These are phyloP conservation scores for Clitocybe nebularis DNA, from an alignment of 1,284 basidiomycete genomes.

Conservation along the genomic window DNA sequence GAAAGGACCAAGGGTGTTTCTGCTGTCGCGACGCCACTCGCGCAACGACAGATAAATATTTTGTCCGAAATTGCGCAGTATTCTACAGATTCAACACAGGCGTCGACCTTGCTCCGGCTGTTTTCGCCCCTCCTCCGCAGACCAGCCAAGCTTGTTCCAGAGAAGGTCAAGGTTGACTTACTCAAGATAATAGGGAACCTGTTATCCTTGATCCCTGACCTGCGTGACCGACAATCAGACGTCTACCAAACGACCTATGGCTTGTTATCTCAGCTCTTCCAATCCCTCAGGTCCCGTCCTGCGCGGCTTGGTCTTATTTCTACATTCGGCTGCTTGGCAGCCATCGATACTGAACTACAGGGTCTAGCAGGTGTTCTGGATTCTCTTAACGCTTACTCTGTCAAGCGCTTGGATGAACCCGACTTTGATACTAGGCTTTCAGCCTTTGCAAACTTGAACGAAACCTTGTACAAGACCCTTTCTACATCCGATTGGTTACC, in stretches of 20 bases:
- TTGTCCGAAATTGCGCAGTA: conserved; percentile 80
- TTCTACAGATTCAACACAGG: conserved; percentile 69
- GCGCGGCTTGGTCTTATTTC: conserved; percentile 67
- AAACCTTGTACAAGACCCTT: conserved; percentile 47
- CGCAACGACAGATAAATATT: conserved; percentile 80
- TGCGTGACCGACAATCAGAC: conserved; percentile 46
- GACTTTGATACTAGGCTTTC: conserved; percentile 87
- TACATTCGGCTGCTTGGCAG: conserved; percentile 61
- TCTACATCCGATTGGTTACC: conserved; percentile 75
- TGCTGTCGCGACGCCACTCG: conserved; percentile 65
- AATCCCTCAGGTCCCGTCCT: conserved; percentile 65
- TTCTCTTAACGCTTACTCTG: conserved; percentile 85
- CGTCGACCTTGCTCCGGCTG: conserved; percentile 69
- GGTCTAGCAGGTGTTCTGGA: conserved; percentile 54
- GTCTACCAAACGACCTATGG: conserved; percentile 62
- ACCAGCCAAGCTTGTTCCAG: conserved; percentile 73
- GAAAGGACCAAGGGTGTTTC: conserved; percentile 57
- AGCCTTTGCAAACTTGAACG: conserved; percentile 79
- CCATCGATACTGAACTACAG: conserved; percentile 45
- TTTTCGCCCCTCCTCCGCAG: conserved; percentile 83
- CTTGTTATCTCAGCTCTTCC: conserved; percentile 73
- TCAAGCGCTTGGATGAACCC: conserved; percentile 82
- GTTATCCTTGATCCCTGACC: conserved; percentile 70
- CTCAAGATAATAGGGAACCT: conserved; percentile 75
- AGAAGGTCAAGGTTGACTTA: conserved; percentile 86